Evolutionary conservation across 169 alveolate genomes (phyloP), one percentile per base, ranked within the genome.

Genomic region (Cryptosporidium parvum): DNA sequence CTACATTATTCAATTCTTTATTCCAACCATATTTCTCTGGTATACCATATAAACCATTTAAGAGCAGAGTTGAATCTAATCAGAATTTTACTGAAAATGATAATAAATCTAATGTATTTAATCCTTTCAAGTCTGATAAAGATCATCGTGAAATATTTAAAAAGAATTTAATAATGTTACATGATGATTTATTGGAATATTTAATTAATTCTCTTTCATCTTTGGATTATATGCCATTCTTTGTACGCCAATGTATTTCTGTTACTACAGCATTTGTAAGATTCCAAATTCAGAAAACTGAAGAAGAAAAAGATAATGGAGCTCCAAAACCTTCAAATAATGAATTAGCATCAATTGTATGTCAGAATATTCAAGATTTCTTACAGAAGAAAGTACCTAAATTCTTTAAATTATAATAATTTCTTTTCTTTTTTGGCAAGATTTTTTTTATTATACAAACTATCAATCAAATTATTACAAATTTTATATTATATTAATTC

Each of bases 21-120:
- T 80, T 80, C 59, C 89, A 80, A 53, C 89, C 89, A 10, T 59
- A 65, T n/a, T 80, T 80, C 45, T 23, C 65, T 37, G 89, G 89
- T 26, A 44, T 35, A 9, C 51, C 61, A 3, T 80, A 80, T 80
- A 59, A 44, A n/a, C 59, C 75, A 37, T 23, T 62, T 29, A 65
- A 62, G 29, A 23, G 31, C 44, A 26, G 12, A 26, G 26, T 31
- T 14, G 70, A 75, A 8, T 42, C 6, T 37, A 33, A 5, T 29
- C 31, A 65, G 72, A 33, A 2, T 26, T 56, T 26, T 16, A 6
- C 6, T 69, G 52, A 73, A 23, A 35, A 52, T 72, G 44, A 26
- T 3, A 33, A 71, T n/a, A 23, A 72, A 6, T 7, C 18, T n/a
- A 0, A 31, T 29, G 9, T 12, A 8, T 29, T 42, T 45, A 58